Conservation (phyloP, 2,329 filamentous ascomycete species). For the Delphinella strobiligena region DNA sequence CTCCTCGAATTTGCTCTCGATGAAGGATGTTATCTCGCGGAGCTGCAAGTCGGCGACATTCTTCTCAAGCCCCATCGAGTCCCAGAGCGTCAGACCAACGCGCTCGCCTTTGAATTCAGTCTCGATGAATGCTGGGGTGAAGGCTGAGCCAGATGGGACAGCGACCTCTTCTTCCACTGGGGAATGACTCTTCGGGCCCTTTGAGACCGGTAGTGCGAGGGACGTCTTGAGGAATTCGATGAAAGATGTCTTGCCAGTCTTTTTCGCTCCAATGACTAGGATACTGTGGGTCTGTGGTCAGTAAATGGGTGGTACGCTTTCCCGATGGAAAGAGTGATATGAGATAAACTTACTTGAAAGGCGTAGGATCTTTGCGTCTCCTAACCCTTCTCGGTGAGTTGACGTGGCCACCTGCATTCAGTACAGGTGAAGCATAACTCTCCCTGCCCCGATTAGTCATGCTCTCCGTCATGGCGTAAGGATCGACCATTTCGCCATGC, state of each 20-base stretch:
- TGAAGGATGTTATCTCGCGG: constrained; percentile 77
- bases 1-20: constrained; percentile 97
- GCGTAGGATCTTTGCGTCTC: constrained; percentile 91
- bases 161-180: constrained; percentile 9
- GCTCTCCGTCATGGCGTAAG: constrained; percentile 76
- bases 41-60: constrained; percentile 90
- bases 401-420: constrained; percentile 77
- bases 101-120: constrained; percentile 89
- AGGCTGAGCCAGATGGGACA: constrained; percentile 35
- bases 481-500: constrained; percentile 53
- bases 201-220: constrained; percentile 69
- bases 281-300: constrained; percentile 44
- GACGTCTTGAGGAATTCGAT: constrained; percentile 88
- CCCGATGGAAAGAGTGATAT: not conserved
- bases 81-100: constrained; percentile 88
- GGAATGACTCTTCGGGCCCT: constrained; percentile 35
- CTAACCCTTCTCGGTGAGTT: constrained; percentile 87
- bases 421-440: constrained; percentile 60
- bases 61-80: constrained; percentile 90
- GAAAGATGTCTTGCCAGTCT: constrained; percentile 90
- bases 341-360: constrained; percentile 76
- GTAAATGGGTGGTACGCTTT: not conserved
- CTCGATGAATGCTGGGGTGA: constrained; percentile 81
- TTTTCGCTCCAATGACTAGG: constrained; percentile 76
- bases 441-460: constrained; percentile 95